Evolutionary conservation across 1,284 basidiomycete genomes (phyloP).

Genomic region (Sanghuangporus sanghuang): DNA sequence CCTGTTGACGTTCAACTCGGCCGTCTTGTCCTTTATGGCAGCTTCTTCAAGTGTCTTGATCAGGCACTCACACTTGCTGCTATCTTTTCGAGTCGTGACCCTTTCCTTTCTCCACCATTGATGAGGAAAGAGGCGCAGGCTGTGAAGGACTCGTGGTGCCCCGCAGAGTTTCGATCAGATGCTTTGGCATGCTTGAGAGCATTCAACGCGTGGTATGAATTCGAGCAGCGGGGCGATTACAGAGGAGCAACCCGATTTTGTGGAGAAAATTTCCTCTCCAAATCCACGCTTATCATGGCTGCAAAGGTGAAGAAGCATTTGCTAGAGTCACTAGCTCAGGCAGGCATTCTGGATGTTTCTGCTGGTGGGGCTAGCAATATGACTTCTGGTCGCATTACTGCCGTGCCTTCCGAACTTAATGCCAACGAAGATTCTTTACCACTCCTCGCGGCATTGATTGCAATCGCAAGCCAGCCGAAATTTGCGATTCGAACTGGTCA

Average conservation of each 20-base stretch:
- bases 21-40: constrained; percentile 84
- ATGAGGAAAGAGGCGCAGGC: constrained; percentile 58
- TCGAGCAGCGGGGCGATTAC: constrained; percentile 65
- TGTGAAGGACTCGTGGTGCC: constrained; percentile 80
- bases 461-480: constrained; percentile 89
- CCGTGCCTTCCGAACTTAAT: constrained; percentile 68
- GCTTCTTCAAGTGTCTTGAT: constrained; percentile 92
- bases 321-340: constrained; percentile 71
- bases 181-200: constrained; percentile 78
- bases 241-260: constrained; percentile 73
- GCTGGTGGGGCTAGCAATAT: constrained; percentile 46
- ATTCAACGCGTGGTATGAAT: constrained; percentile 76
- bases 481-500: constrained; percentile 83
- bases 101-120: constrained; percentile 81
- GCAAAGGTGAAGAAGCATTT: constrained; percentile 84
- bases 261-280: constrained; percentile 84
- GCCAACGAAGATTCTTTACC: constrained; percentile 73
- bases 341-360: constrained; percentile 78
- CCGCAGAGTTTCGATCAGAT: constrained; percentile 81
- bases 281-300: constrained; percentile 78
- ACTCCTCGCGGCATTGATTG: constrained; percentile 82
- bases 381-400: constrained; percentile 23
- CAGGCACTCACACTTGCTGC: constrained; percentile 87
- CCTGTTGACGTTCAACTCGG: constrained; percentile 91
- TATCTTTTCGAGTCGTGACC: constrained; percentile 86